phyloP scores from a whole-genome alignment of 176 grass and related monocot genomes.

The Poa pratensis region DNA sequence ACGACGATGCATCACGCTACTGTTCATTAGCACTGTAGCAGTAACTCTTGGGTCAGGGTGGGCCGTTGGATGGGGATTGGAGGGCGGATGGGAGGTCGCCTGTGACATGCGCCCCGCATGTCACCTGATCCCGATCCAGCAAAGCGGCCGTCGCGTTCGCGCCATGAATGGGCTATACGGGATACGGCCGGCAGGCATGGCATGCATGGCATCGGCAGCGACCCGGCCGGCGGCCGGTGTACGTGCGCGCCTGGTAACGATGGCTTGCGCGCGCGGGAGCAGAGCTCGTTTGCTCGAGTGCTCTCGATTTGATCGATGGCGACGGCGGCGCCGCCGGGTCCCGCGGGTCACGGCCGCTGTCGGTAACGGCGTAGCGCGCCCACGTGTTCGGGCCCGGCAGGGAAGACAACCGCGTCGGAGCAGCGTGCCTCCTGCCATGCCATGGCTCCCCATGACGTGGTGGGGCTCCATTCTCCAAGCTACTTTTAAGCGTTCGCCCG shows the following conservation, averaged over 20 bases:
- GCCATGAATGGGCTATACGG: constrained; percentile 3
- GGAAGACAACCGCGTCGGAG: constrained; percentile 48
- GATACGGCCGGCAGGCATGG: background rate
- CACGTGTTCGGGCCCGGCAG: constrained; percentile 19
- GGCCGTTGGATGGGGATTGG: too few relatives aligned
- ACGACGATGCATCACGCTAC: too few relatives aligned
- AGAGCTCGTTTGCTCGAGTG: background rate
- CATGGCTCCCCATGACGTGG: constrained; percentile 11
- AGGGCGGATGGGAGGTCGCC: too few relatives aligned
- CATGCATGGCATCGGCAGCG: background rate
- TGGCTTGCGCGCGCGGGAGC: background rate
- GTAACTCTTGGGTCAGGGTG: too few relatives aligned
- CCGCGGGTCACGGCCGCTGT: constrained; percentile 46
- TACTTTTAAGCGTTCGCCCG: background rate
- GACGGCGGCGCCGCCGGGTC: constrained; percentile 14
- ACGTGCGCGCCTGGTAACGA: background rate
- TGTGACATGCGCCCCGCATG: too few relatives aligned
- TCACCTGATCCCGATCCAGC: too few relatives aligned
- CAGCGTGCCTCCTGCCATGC: background rate
- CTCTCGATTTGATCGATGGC: background rate
- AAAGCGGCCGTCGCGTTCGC: constrained; percentile 18
- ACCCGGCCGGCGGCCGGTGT: too few relatives aligned
- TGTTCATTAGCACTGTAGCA: too few relatives aligned
- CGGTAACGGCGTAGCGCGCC: constrained; percentile 27
- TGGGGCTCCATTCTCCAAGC: background rate